Evolutionary conservation across 805 yeast genomes (phyloP).

Genomic region (Lachancea kluyveri): DNA sequence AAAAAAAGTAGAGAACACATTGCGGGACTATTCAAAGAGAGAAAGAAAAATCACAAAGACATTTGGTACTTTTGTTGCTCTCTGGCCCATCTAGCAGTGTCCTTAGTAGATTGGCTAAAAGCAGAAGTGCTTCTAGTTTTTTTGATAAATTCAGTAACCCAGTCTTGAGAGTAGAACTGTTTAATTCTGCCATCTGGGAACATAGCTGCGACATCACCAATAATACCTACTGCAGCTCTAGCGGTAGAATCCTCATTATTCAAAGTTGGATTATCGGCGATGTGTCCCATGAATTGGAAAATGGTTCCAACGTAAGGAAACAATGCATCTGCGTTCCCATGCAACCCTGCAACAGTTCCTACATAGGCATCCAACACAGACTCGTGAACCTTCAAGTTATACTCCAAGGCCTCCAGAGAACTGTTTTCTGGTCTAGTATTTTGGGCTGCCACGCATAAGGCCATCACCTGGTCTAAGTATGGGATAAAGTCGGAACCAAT

Average conservation of each 20-base stretch:
- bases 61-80: conserved; percentile 45
- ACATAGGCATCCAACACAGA: conserved; percentile 94
- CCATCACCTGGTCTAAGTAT: conserved; percentile 74
- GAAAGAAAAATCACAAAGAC: conserved; percentile 13
- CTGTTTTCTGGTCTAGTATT: conserved; percentile 56
- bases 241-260: conserved; percentile 62
- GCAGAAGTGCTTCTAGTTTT: conserved; percentile 58
- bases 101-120: conserved; percentile 64
- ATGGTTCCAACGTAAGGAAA: conserved; percentile 62
- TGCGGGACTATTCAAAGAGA: not conserved
- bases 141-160: conserved; percentile 77
- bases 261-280: conserved; percentile 56
- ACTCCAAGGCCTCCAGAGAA: conserved; percentile 71
- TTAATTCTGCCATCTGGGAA: conserved; percentile 72
- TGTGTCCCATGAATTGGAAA: conserved; percentile 57
- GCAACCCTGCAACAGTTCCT: conserved; percentile 89
- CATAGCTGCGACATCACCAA: conserved; percentile 91
- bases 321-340: conserved; percentile 58
- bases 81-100: conserved; percentile 97
- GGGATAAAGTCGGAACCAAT: conserved; percentile 73
- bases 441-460: conserved; percentile 64
- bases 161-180: conserved; percentile 57
- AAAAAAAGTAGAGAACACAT: conserved; percentile 1
- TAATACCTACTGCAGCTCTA: conserved; percentile 79
- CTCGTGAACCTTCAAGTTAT: conserved; percentile 65